Evolutionary conservation across 441 rosid genomes (phyloP), one percentile per base, ranked within the genome.

Genomic region (Gossypium armourianum): DNA sequence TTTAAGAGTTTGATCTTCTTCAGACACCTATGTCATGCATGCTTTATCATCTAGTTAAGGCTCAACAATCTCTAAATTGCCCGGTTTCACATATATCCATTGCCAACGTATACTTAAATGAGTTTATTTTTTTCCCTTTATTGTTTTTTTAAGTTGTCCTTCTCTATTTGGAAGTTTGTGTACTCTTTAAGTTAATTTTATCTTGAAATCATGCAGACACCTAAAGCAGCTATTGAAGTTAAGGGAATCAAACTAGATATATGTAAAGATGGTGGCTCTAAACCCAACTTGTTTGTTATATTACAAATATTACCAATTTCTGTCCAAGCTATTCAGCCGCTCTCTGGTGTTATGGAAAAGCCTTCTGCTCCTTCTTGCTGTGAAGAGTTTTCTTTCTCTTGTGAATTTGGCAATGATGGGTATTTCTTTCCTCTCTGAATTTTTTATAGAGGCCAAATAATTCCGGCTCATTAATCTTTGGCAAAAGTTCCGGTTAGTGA

Each of bases 371-470:
- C 88, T 77, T 85, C 89, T 74, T 72, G 40, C 83, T 94, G 97
- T 68, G 92, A 92, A 76, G 93, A 92, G 63, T 61, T 94, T 77
- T 86, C 87, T 68, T 83, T 94, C 58, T 86, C 90, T 53, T 85
- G 90, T 68, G 95, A 94, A 85, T 94, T 92, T 76, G 93, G 89
- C 72, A 92, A 87, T 85, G 83, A 89, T 69, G 86, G 97, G 99
- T 94, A 86, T 54, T 13, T 52, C 74, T 75, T 72, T 56, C 12
- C 60, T 64, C 55, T 45, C 23, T 40, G 29, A 56, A 4, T 23
- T 57, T 23, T 57, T 50, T 28, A 74, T 50, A 61, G 66, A 61
- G 74, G 70, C 78, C 49, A 10, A 63, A 24, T 24, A 57, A 24
- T 53, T 72, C 58, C 23, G 66, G 6, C 69, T 4, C 12, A 6